A percentile compares a stretch with the other conserved stretches of the same genome.
Evolutionary conservation across 768 basidiomycete genomes (phyloP).

Genomic region (Russula sp.): DNA sequence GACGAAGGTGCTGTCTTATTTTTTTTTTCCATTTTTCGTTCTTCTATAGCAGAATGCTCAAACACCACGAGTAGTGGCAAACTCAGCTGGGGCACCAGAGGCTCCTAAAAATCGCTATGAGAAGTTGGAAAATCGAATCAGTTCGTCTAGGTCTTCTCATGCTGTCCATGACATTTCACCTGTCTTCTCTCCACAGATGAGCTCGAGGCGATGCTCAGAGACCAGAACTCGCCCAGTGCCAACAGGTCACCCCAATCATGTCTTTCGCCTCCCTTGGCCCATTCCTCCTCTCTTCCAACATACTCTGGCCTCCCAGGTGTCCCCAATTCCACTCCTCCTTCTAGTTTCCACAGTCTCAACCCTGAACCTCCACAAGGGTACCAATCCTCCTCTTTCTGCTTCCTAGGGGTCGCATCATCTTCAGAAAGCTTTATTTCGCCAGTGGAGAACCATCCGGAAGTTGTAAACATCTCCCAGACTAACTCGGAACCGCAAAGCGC

Average conservation of each 20-base stretch:
- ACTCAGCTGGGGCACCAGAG: conserved; percentile 35
- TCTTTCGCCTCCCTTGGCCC: conserved; percentile 1
- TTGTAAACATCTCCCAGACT: neutral
- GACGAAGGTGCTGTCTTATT: conserved; percentile 47
- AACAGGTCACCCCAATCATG: neutral
- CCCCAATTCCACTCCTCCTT: neutral
- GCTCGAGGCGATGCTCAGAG: conserved; percentile 56
- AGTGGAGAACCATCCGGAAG: conserved; percentile 1
- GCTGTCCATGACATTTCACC: neutral
- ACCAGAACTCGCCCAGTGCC: neutral
- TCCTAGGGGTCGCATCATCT: neutral
- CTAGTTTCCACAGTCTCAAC: neutral
- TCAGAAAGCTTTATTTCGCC: neutral
- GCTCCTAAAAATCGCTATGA: conserved; percentile 58
- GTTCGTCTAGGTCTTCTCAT: conserved; percentile 37
- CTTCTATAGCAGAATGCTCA: neutral
- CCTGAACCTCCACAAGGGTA: conserved; percentile 6
- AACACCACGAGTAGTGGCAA: conserved; percentile 32
- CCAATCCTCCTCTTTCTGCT: neutral
- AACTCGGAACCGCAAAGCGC: neutral
- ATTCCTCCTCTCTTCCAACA: conserved; percentile 7
- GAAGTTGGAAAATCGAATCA: conserved; percentile 59
- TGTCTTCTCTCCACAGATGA: conserved; percentile 42
- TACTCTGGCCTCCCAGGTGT: conserved; percentile 1
- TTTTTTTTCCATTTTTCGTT: neutral